Evolutionary conservation across 371 early-diverging fungal species (phyloP), one percentile per base, ranked within the genome.

Genomic region (Thermomucor indicae-seudaticae): DNA sequence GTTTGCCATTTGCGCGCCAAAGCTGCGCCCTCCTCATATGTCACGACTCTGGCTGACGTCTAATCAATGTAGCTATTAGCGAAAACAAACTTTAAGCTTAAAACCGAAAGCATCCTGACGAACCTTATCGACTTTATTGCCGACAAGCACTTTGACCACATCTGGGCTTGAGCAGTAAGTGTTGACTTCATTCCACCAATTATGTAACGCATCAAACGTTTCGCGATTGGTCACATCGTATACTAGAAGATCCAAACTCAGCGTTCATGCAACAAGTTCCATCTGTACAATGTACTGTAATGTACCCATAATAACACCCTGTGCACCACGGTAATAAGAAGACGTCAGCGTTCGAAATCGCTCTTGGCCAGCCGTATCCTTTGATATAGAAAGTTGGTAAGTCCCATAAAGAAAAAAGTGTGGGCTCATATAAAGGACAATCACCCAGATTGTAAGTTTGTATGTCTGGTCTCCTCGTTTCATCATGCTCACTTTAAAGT

Each of bases 331-430:
- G 65, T 99, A 99, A 70, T 99, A 99, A 29, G 93, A 91, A 2
- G 95, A 93, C 10, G 99, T 99, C 49, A 99, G 82, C 0, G 99
- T 97, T 52, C 99, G 78, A 73, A 99, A 99, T 34, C 99, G 83
- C 70, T 99, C 99, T 74, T 99, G 99, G 12, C 99, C 99, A 7
- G 99, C 99, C 0, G 99, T 99, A 70, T 99, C 99, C 99, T 97
- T n/a, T n/a, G n/a, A n/a, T n/a, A n/a, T n/a, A n/a, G n/a, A n/a
- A n/a, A n/a, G n/a, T n/a, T n/a, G n/a, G 81, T 35, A 44, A 19
- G 3, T 7, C 11, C 12, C 25, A 47, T 51, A 6, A 34, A 4
- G 28, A 7, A 37, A 34, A 2, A 32, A 7, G 32, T 32, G 32
- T 14, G 14, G 7, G 32, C 32, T 32, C 32, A 32, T 32, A 32